phyloP scores from a whole-genome alignment of 1,284 basidiomycete species.

The Sphaerobolus stellatus region DNA sequence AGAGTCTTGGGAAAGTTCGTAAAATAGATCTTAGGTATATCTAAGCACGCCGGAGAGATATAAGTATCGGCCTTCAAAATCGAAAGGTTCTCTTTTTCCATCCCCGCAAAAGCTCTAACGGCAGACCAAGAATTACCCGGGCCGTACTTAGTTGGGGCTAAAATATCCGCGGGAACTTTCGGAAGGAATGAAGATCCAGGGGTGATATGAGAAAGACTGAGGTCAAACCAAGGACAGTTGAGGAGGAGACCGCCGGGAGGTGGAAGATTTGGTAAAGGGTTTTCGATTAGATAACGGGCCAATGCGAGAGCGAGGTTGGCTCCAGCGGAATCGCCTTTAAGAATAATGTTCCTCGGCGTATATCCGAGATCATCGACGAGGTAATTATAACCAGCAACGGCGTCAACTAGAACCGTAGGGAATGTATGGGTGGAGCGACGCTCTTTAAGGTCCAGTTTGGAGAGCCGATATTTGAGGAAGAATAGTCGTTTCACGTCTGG shows the following conservation, averaged over 20 bases:
- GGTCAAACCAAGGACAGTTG: slow-evolving; percentile 49
- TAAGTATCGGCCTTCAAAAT: too few species aligned
- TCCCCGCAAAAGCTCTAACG: too few species aligned
- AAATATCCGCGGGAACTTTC: too few species aligned
- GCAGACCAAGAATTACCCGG: too few species aligned
- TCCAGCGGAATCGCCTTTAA: slow-evolving; percentile 75
- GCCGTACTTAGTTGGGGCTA: too few species aligned
- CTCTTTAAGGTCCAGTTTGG: too few species aligned
- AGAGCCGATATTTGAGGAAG: too few species aligned
- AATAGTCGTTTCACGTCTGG: too few species aligned
- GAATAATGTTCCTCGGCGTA: slow-evolving; percentile 50
- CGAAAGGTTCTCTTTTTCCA: too few species aligned
- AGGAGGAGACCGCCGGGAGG: slow-evolving; percentile 40
- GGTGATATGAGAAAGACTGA: slow-evolving; percentile 28
- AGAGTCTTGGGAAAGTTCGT: too few species aligned
- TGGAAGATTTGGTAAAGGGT: slow-evolving; percentile 22
- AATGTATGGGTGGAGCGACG: slow-evolving; percentile 54
- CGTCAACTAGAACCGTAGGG: slow-evolving; percentile 63
- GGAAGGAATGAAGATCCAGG: slow-evolving; percentile 24
- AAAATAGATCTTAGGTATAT: too few species aligned
- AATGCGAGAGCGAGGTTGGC: slow-evolving; percentile 67
- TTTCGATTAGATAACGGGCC: slow-evolving; percentile 49
- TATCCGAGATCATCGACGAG: slow-evolving; percentile 48
- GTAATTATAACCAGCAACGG: slow-evolving; percentile 60
- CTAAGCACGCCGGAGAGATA: too few species aligned